phyloP scores from a whole-genome alignment of 2,329 filamentous ascomycete species.

The Clathrospora elynae region DNA sequence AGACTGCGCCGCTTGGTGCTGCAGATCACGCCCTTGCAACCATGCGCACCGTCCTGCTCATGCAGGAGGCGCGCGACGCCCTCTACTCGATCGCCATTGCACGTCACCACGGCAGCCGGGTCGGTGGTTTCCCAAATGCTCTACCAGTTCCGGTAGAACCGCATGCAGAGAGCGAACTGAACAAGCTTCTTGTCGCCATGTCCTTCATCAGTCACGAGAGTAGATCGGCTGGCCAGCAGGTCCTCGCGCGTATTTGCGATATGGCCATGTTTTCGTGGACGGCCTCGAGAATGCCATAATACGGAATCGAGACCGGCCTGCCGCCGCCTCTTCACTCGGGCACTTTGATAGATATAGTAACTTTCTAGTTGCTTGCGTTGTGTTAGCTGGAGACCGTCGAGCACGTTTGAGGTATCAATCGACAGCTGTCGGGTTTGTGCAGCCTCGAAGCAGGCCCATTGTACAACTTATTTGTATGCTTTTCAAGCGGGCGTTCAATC shows the following conservation, averaged over 20 bases:
- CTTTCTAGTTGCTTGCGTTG: no score
- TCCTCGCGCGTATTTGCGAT: conserved; percentile 55
- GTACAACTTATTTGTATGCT: conserved; percentile 3
- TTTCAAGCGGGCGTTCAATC: conserved; percentile 1
- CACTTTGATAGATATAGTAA: no score
- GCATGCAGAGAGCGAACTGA: conserved; percentile 45
- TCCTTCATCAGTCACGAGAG: conserved; percentile 56
- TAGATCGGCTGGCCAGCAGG: conserved; percentile 53
- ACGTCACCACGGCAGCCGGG: conserved; percentile 71
- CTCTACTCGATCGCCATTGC: conserved; percentile 87
- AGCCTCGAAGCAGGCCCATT: background rate
- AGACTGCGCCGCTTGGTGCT: conserved; percentile 60
- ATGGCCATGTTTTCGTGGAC: conserved; percentile 56
- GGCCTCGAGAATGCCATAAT: conserved; percentile 32
- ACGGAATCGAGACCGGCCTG: background rate
- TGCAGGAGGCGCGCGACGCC: conserved; percentile 84
- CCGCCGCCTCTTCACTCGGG: conserved; percentile 12
- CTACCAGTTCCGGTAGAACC: conserved; percentile 36
- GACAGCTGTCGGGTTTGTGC: background rate
- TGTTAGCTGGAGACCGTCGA: no score
- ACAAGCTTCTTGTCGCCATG: conserved; percentile 56
- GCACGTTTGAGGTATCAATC: no score
- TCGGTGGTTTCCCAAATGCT: conserved; percentile 53
- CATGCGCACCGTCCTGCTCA: conserved; percentile 74
- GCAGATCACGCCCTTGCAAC: conserved; percentile 69